A percentile compares a stretch with the other conserved stretches of the same genome.
Conservation (phyloP, 371 early-diverging fungal genomes). For the Mucor circinelloides region DNA sequence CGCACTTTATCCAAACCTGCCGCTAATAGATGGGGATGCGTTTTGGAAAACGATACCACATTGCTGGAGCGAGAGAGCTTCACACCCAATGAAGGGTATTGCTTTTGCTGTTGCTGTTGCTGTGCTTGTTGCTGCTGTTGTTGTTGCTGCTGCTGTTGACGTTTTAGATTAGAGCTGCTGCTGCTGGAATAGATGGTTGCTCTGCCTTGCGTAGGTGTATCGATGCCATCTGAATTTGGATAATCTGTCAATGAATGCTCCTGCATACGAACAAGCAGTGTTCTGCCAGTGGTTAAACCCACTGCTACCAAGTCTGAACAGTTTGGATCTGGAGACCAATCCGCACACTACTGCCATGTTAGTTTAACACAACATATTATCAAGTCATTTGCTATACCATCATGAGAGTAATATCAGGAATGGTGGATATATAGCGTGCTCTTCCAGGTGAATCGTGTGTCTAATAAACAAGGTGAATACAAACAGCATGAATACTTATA, state of each 20-base stretch:
- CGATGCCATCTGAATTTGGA: conserved; percentile 21
- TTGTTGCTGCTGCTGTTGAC: conserved; percentile 11
- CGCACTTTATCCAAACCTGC: conserved; percentile 78
- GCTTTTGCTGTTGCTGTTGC: conserved; percentile 26
- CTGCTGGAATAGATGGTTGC: conserved; percentile 6
- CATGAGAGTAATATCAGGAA: conserved; percentile 63
- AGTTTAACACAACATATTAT: no score
- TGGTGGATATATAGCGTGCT: conserved; percentile 59
- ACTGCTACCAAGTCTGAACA: conserved; percentile 71
- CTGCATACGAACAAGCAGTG: conserved; percentile 62
- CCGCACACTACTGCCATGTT: conserved; percentile 60
- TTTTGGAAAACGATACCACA: conserved; percentile 70
- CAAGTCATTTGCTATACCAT: conserved; percentile 53
- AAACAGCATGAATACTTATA: background rate
- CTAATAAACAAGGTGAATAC: conserved; percentile 28
- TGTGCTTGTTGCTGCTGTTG: conserved; percentile 5
- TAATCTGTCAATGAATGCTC: conserved; percentile 39
- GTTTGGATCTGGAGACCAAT: conserved; percentile 75
- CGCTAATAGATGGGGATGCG: conserved; percentile 63
- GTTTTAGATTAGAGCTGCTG: background rate
- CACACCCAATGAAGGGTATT: conserved; percentile 57
- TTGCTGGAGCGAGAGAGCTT: conserved; percentile 73
- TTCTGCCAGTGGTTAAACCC: conserved; percentile 72
- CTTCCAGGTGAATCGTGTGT: conserved; percentile 48
- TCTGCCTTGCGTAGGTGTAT: conserved; percentile 22